phyloP scores from a whole-genome alignment of 1,284 basidiomycete species.

The Inonotus hispidus region DNA sequence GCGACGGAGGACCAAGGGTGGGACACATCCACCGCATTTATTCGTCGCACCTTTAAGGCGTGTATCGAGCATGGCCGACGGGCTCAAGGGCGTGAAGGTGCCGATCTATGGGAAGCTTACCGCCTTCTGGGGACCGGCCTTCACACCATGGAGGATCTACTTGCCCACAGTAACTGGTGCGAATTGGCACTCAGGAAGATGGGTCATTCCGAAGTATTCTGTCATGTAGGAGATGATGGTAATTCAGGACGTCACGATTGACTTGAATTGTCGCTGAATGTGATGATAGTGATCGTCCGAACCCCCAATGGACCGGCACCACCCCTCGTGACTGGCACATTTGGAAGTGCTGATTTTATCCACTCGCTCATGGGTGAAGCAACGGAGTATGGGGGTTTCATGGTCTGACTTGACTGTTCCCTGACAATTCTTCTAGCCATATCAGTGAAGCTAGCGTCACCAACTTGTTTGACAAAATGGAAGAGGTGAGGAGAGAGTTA shows the following conservation, averaged over 20 bases:
- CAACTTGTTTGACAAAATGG: constrained; percentile 69
- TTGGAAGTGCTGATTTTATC: constrained; percentile 77
- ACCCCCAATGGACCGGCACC: constrained; percentile 70
- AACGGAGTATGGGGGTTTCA: constrained; percentile 40
- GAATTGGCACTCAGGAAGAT: constrained; percentile 69
- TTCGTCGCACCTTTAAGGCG: constrained; percentile 59
- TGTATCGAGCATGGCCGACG: constrained; percentile 61
- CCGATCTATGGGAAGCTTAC: constrained; percentile 68
- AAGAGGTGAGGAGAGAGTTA: constrained; percentile 31
- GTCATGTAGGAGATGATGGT: constrained; percentile 79
- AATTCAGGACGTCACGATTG: constrained; percentile 15
- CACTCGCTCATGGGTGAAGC: constrained; percentile 61
- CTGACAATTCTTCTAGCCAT: constrained; percentile 33
- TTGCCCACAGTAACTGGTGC: constrained; percentile 81
- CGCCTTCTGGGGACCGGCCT: constrained; percentile 66
- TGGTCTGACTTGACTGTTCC: constrained; percentile 11
- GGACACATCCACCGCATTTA: constrained; percentile 77
- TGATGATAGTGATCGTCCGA: constrained; percentile 44
- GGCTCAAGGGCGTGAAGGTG: constrained; percentile 46
- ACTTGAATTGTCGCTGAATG: neutral
- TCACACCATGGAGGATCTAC: constrained; percentile 71
- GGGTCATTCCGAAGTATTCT: constrained; percentile 73
- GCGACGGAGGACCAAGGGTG: constrained; percentile 61
- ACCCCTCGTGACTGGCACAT: constrained; percentile 81
- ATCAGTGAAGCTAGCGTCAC: constrained; percentile 74